Evolutionary conservation across 2,329 filamentous ascomycete species (phyloP).

Genomic region (Aspergillus pseudoterreus): DNA sequence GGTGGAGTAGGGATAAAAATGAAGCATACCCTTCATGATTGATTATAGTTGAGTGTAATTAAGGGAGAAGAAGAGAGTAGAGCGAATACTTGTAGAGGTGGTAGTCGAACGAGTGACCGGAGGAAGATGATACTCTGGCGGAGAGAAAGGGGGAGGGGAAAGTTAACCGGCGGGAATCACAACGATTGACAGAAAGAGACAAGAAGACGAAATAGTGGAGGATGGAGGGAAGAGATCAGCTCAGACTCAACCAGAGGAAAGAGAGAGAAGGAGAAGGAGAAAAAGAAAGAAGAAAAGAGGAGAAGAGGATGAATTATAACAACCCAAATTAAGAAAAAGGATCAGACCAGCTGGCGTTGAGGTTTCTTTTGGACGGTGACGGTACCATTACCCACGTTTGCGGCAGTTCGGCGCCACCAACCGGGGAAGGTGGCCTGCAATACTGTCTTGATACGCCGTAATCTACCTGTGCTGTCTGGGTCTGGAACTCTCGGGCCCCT

Average conservation of each 20-base stretch:
- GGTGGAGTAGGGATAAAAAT: slow-evolving; percentile 4
- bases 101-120: not conserved
- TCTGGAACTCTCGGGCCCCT: not conserved
- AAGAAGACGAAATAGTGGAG: not conserved
- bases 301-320: slow-evolving; percentile 11
- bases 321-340: slow-evolving; percentile 12
- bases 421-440: not conserved
- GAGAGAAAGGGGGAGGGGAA: not conserved
- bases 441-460: not conserved
- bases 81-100: not conserved
- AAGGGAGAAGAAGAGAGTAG: not conserved
- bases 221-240: not conserved
- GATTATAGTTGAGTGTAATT: slow-evolving; percentile 12
- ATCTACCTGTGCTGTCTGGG: not conserved
- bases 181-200: not conserved
- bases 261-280: slow-evolving; percentile 5
- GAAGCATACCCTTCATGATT: slow-evolving; percentile 45
- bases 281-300: slow-evolving; percentile 9
- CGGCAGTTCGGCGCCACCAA: not conserved
- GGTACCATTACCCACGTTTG: not conserved
- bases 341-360: slow-evolving; percentile 24
- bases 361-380: slow-evolving; percentile 3
- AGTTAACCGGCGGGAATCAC: not conserved
- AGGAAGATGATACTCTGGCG: not conserved
- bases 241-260: not conserved